Evolutionary conservation across 306 rosid genomes (phyloP).

Genomic region (Cucumis sativus): Cucumber_9930_V3 NC_026659.2:8656501-8657000

Average conservation of each 20-base stretch:
- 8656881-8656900: background rate
- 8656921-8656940: slow-evolving; percentile 23
- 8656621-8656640: background rate
- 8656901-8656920: no score
- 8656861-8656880: background rate
- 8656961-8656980: slow-evolving; percentile 35
- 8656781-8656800: background rate
- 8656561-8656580: background rate
- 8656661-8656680: background rate
- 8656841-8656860: background rate
- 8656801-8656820: background rate
- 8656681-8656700: background rate
- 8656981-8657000: slow-evolving; percentile 25
- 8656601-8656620: background rate
- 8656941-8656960: slow-evolving; percentile 36
- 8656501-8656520: no score
- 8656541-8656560: background rate
- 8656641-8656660: background rate
- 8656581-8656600: background rate
- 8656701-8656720: background rate
- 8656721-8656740: background rate
- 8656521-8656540: background rate
- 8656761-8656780: background rate
- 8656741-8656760: background rate
- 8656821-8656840: background rate